A percentile compares a stretch with the other conserved stretches of the same genome.
Conservation (phyloP, 129 eudicot species). For the Mikania micrantha region DNA sequence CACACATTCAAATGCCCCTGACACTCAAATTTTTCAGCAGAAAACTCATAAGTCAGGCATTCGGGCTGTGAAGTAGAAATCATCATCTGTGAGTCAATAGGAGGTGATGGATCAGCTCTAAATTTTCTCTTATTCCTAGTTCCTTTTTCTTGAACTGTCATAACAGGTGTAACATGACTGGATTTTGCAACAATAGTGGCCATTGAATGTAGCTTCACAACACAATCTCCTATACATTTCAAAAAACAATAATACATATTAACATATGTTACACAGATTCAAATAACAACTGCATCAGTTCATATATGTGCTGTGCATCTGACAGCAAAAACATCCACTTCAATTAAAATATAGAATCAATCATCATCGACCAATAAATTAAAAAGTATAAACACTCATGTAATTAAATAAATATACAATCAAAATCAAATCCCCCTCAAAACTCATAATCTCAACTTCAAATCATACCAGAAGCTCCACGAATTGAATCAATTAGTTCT, state of each 20-base stretch:
- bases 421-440: background rate
- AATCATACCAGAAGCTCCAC: slow-evolving; percentile 36
- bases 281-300: too few species aligned
- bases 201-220: slow-evolving; percentile 45
- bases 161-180: slow-evolving; percentile 34
- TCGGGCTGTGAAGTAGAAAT: slow-evolving; percentile 36
- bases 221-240: slow-evolving; percentile 8
- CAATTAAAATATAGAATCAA: background rate
- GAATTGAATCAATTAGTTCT: slow-evolving; percentile 16
- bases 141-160: slow-evolving; percentile 59
- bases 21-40: slow-evolving; percentile 60
- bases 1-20: slow-evolving; percentile 40
- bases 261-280: too few species aligned
- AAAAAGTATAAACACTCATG: background rate
- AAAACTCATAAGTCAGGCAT: slow-evolving; percentile 48
- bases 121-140: slow-evolving; percentile 88
- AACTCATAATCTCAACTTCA: slow-evolving; percentile 13
- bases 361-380: background rate
- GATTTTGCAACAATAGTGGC: slow-evolving; percentile 68
- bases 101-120: slow-evolving; percentile 67
- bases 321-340: background rate
- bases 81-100: slow-evolving; percentile 33
- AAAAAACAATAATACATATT: too few species aligned
- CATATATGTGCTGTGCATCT: too few species aligned
- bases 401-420: background rate